A percentile compares a stretch with the other conserved stretches of the same genome.
Conservation (phyloP, 768 basidiomycete genomes). For the Calocybe cyanea region DNA sequence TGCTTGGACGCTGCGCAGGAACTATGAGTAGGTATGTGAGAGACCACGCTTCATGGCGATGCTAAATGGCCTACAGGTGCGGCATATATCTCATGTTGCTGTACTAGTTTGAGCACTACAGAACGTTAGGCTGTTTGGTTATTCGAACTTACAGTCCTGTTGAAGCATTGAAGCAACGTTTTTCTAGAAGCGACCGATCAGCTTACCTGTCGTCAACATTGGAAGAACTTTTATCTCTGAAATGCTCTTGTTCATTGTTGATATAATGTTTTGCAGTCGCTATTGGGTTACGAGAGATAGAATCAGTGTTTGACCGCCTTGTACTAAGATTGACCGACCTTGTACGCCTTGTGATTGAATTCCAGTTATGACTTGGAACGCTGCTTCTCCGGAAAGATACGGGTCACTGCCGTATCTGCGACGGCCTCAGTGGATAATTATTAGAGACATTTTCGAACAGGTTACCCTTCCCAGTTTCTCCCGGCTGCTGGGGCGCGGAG, state of each 20-base stretch:
- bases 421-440: neutral
- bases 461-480: conserved; percentile 50
- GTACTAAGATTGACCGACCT: conserved; percentile 21
- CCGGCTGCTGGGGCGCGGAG: conserved; percentile 44
- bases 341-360: conserved; percentile 51
- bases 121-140: neutral
- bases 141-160: conserved; percentile 28
- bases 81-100: conserved; percentile 57
- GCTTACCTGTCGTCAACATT: conserved; percentile 40
- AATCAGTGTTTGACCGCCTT: neutral
- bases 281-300: too few species aligned
- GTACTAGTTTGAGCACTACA: neutral
- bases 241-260: conserved; percentile 50
- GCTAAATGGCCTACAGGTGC: conserved; percentile 36
- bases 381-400: conserved; percentile 49
- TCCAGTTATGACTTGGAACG: conserved; percentile 51
- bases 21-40: conserved; percentile 22
- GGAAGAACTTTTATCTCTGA: conserved; percentile 35
- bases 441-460: neutral
- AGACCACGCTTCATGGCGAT: neutral
- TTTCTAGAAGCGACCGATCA: neutral
- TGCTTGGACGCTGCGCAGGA: conserved; percentile 58
- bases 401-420: conserved; percentile 48
- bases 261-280: conserved; percentile 43
- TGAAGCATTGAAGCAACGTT: neutral